phyloP scores from a whole-genome alignment of 768 basidiomycete species.

The Tylopilus subfusipes region DNA sequence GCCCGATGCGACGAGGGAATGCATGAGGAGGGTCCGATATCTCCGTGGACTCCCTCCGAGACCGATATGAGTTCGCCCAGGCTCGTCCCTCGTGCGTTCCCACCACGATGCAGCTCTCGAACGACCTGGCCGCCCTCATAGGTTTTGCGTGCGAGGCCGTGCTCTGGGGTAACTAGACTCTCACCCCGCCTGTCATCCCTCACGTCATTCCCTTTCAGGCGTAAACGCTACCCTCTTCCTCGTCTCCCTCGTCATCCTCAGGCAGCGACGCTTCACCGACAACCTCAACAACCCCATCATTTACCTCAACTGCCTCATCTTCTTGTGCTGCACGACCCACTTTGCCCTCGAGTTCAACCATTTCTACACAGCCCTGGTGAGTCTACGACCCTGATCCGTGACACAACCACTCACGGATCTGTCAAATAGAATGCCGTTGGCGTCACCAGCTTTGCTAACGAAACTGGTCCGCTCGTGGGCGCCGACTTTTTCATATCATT shows the following conservation, averaged over 20 bases:
- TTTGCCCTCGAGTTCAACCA: conserved; percentile 37
- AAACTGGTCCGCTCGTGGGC: conserved; percentile 30
- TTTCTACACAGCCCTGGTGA: conserved; percentile 32
- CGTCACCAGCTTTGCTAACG: conserved; percentile 27
- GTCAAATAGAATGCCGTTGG: conserved; percentile 23
- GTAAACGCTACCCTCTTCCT: conserved; percentile 28
- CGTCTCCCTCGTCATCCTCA: conserved; percentile 26
- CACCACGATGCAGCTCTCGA: conserved; percentile 23
- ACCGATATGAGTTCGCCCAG: neutral
- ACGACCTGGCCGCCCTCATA: conserved; percentile 34
- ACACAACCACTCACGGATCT: neutral
- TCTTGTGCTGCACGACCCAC: conserved; percentile 32
- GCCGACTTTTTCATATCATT: conserved; percentile 38
- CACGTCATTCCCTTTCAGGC: conserved; percentile 4
- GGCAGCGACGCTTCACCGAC: conserved; percentile 5
- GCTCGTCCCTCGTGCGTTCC: neutral
- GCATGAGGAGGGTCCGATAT: neutral
- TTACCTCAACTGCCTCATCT: conserved; percentile 29
- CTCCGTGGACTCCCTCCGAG: neutral
- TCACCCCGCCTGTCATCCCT: neutral
- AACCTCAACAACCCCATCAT: conserved; percentile 25
- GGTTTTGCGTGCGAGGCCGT: conserved; percentile 37
- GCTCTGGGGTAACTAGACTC: conserved; percentile 32
- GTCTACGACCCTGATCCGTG: conserved; percentile 3
- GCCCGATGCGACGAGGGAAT: neutral